Percentiles rank a stretch among this genome's conserved stretches.
Conservation (phyloP, 2,329 filamentous ascomycete species). For the Chrysoporthe deuterocubensis region DNA sequence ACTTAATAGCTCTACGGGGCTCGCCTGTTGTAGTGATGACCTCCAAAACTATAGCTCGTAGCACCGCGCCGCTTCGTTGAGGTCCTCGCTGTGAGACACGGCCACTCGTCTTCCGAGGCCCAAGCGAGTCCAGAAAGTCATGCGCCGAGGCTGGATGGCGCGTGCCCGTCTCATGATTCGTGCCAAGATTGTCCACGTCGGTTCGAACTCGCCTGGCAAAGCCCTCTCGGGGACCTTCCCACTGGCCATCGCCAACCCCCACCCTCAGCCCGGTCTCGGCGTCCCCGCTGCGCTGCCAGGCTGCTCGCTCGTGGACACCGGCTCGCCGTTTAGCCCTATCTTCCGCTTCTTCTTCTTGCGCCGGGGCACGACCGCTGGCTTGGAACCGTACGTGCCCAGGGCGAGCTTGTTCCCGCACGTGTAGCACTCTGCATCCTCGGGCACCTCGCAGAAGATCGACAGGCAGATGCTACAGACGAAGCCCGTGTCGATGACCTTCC, state of each 20-base stretch:
- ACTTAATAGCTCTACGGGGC: neutral
- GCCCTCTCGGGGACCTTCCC: neutral
- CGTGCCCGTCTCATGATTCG: too few relatives aligned
- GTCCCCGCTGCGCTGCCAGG: constrained; percentile 65
- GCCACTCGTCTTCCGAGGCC: too few relatives aligned
- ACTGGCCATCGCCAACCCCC: neutral
- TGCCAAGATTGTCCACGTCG: neutral
- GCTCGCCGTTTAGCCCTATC: constrained; percentile 51
- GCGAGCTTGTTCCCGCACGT: constrained; percentile 81
- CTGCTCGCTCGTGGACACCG: constrained; percentile 48
- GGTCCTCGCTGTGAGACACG: too few relatives aligned
- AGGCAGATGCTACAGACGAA: constrained; percentile 97
- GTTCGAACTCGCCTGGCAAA: neutral
- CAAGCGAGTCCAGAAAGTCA: too few relatives aligned
- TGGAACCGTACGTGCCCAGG: constrained; percentile 76
- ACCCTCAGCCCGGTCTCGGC: constrained; percentile 47
- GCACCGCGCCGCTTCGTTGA: neutral
- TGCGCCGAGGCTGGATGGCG: too few relatives aligned
- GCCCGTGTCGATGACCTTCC: constrained; percentile 85
- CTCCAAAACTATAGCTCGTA: neutral
- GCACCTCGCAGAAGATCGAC: constrained; percentile 82
- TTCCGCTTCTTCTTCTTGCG: constrained; percentile 76
- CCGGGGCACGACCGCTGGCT: constrained; percentile 73
- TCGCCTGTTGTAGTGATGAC: too few relatives aligned
- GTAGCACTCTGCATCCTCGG: constrained; percentile 69